Base-by-base conservation (phyloP, 176 grass and related monocot genomes). In the Alopecurus myosuroides region DNA sequence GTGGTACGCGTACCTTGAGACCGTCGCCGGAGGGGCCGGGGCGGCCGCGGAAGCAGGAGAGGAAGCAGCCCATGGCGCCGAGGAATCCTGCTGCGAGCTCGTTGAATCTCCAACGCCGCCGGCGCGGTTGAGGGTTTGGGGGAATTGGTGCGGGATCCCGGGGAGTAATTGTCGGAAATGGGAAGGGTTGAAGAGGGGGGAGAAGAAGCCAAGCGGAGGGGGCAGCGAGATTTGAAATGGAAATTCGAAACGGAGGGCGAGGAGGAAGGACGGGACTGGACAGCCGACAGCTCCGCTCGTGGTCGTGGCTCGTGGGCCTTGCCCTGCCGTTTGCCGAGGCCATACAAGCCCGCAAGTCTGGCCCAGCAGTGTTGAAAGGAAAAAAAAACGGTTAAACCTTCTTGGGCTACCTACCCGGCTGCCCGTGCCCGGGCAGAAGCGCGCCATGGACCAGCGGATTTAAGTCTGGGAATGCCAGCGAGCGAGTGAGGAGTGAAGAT, bases 41-140 rank as follows among this genome's bases (percentile, higher is more conserved):
- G 37, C 31, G 70, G 29, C 40, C 62, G 15, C 78, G 87, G 66
- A 94, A 92, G 81, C 93, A 94, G 0, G 93, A 94, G 11, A 92
- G 85, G 82, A 94, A 92, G 71, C 85, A 94, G 42, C 90, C 88
- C 90, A 94, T 90, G 84, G 73, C 29, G 70, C 45, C 77, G 29
- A 74, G 22, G 50, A 31, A 19, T 19, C 77, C 34, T 25, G 44
- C 19, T 1, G 17, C 15, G 12, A 49, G 44, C 36, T 9, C 42
- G 42, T 11, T 44, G 11, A 35, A 35, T 15, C 61, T 3, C 25
- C 2, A 7, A 37, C 77, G 30, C 46, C 69, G 69, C 37, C 76
- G 56, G 14, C 14, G 40, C 22, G 14, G 22, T 13, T 11, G 51
- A 63, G 29, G 41, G 25, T 23, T 33, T 31, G 60, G 37, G 60